Evolutionary conservation across 306 rosid genomes (phyloP), one percentile per base, ranked within the genome.

Genomic region (Sphenostylis stenocarpa): DNA sequence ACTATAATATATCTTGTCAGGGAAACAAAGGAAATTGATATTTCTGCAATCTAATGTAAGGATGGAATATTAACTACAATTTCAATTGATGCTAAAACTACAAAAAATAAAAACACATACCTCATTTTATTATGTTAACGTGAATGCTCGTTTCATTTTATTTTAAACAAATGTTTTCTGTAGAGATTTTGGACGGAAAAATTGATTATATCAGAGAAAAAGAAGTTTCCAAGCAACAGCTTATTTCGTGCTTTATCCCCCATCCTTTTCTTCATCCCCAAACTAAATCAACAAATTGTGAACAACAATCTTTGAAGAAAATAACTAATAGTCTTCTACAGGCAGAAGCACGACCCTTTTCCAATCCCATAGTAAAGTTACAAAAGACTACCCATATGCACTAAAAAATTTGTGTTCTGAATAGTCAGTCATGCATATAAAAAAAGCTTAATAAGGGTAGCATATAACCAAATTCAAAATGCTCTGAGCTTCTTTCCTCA

Each of bases 401-500:
- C 20, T 60, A 60, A 70, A 16, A 5, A 71, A 67, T 26, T 15
- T 3, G n/a, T 11, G 15, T 11, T 56, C 61, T 49, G 20, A 62
- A 20, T 28, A 44, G 21, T 62, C 23, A 44, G 21, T 62, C 23
- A 70, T 43, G 28, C 38, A 38, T n/a, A 60, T 51, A 48, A 67
- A 16, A n/a, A 51, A 29, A 19, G 21, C 33, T 26, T 13, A 63
- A 38, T 36, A 68, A 61, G 80, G 19, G 66, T 41, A 19, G 45
- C 31, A 67, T 85, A 86, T 70, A 84, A 95, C 98, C 96, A 92
- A 81, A 84, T 95, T 88, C 75, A 95, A 80, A 81, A 95, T 80
- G 77, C 93, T 82, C 71, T 90, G 95, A 68, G 96, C 96, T 78
- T 88, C 98, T 83, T 95, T 95, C 81, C 97, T 91, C 77, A 95